Percentiles rank a stretch among this genome's conserved stretches.
phyloP scores from a whole-genome alignment of 805 yeast species.

The Diddensiella transvaalensis region DNA sequence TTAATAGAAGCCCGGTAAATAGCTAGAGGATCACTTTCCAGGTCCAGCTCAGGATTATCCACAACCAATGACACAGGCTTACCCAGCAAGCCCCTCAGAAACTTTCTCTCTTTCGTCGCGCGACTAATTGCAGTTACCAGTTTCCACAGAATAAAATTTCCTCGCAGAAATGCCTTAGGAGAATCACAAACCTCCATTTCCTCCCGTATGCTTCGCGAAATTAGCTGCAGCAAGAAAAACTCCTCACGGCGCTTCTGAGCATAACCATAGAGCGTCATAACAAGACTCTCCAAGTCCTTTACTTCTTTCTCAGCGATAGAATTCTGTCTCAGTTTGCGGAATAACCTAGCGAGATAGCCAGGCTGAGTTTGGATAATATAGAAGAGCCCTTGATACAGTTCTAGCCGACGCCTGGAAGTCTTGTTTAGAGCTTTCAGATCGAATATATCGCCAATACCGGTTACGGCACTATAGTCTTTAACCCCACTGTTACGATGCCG shows the following conservation, averaged over 20 bases:
- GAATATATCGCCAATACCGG: slow-evolving; percentile 32
- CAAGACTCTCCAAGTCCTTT: slow-evolving; percentile 30
- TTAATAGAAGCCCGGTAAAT: slow-evolving; percentile 29
- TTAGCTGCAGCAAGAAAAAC: slow-evolving; percentile 55
- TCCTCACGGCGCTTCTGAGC: slow-evolving; percentile 62
- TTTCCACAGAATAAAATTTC: slow-evolving; percentile 41
- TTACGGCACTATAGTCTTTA: slow-evolving; percentile 15
- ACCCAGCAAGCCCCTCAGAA: slow-evolving; percentile 35
- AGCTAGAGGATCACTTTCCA: slow-evolving; percentile 75
- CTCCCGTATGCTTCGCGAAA: slow-evolving; percentile 37
- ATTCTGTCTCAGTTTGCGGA: slow-evolving; percentile 33
- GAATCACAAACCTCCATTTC: slow-evolving; percentile 22
- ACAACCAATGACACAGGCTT: slow-evolving; percentile 34
- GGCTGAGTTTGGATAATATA: slow-evolving; percentile 85
- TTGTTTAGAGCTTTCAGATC: slow-evolving; percentile 38
- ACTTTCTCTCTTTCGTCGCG: slow-evolving; percentile 35
- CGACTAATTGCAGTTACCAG: slow-evolving; percentile 40
- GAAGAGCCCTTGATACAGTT: slow-evolving; percentile 70
- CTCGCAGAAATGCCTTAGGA: slow-evolving; percentile 24
- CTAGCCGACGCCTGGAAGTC: slow-evolving; percentile 46
- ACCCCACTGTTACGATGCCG: slow-evolving; percentile 39
- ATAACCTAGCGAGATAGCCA: slow-evolving; percentile 57
- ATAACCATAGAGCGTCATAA: slow-evolving; percentile 35
- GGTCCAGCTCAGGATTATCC: slow-evolving; percentile 41
- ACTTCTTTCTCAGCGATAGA: slow-evolving; percentile 32